phyloP scores from a whole-genome alignment of 2,329 filamentous ascomycete species.

The Microsporum ferrugineum region DNA sequence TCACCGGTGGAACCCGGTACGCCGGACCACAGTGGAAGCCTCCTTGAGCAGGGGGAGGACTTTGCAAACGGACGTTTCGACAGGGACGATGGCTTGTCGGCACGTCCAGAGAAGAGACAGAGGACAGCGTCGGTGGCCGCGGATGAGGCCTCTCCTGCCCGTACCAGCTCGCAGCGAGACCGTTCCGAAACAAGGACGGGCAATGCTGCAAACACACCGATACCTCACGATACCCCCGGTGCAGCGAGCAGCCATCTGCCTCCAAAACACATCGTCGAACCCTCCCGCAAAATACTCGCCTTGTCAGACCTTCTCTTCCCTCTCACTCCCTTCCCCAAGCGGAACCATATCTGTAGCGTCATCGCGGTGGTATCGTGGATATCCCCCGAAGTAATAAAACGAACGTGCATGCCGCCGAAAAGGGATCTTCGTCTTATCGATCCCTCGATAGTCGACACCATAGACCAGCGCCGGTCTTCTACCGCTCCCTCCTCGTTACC shows the following conservation, averaged over 20 bases:
- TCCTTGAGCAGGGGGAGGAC: too few relatives aligned
- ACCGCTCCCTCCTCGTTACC: background rate
- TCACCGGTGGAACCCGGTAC: conserved; percentile 3
- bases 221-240: background rate
- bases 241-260: background rate
- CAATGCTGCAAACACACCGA: background rate
- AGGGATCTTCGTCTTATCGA: conserved; percentile 23
- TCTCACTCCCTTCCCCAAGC: conserved; percentile 13
- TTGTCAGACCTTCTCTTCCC: conserved; percentile 16
- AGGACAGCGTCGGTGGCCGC: background rate
- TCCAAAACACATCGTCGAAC: background rate
- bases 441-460: conserved; percentile 11
- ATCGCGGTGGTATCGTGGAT: conserved; percentile 20
- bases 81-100: background rate
- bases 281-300: conserved; percentile 9
- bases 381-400: conserved; percentile 17
- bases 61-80: too few relatives aligned
- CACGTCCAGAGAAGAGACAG: background rate
- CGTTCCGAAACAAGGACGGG: background rate
- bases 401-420: conserved; percentile 20
- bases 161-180: background rate
- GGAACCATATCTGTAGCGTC: conserved; percentile 20
- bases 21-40: background rate
- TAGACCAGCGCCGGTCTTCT: background rate
- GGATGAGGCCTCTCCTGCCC: background rate